phyloP scores from a whole-genome alignment of 345 rosid genomes.

The Cardiospermum halicacabum region DNA sequence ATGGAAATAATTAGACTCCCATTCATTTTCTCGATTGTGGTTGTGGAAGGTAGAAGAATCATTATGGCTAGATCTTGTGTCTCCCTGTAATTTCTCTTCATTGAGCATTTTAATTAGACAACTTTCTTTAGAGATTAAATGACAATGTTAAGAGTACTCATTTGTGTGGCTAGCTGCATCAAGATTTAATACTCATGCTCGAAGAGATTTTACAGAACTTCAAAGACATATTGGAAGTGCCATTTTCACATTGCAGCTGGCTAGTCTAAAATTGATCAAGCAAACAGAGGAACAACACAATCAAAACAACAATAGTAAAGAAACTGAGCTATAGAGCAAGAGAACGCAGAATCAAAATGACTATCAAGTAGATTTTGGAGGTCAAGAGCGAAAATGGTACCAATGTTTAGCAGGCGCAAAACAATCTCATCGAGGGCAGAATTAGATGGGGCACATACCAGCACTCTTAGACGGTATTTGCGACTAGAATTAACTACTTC shows the following conservation, averaged over 20 bases:
- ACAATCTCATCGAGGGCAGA: conserved; percentile 98
- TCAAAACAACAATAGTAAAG: neutral
- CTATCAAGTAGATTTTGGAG: neutral
- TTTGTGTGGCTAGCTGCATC: neutral
- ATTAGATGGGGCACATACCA: conserved; percentile 97
- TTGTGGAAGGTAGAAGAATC: no score
- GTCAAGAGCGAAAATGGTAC: conserved; percentile 33
- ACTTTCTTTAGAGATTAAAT: neutral
- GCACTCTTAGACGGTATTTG: conserved; percentile 68
- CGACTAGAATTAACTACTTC: conserved; percentile 74
- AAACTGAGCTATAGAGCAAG: neutral
- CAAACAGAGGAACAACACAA: neutral
- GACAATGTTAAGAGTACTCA: neutral
- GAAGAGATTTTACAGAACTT: no score
- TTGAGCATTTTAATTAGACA: neutral
- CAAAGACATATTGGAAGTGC: neutral
- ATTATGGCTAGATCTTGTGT: neutral
- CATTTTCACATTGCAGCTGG: neutral
- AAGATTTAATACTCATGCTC: no score
- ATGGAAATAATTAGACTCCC: neutral
- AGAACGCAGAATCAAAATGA: conserved; percentile 1
- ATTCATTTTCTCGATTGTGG: neutral
- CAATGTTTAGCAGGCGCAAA: conserved; percentile 67
- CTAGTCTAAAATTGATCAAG: no score
- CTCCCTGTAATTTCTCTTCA: neutral